A percentile compares a stretch with the other conserved stretches of the same genome.
Conservation (phyloP, 1,284 basidiomycete species). For the Pyrrhoderma noxium region DNA sequence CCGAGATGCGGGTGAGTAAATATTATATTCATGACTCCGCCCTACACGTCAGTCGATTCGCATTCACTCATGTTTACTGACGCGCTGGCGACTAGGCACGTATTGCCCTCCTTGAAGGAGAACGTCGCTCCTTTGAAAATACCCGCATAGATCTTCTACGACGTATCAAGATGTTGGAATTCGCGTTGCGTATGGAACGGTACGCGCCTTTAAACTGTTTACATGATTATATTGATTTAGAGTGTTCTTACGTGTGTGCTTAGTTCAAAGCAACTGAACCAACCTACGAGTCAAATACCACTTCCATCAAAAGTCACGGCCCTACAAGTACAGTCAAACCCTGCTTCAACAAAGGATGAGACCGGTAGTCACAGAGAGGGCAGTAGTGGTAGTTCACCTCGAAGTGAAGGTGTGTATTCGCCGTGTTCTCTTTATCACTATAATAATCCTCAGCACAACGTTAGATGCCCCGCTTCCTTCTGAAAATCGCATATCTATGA, state of each 20-base stretch:
- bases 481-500: slow-evolving; percentile 43
- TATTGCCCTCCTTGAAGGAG: slow-evolving; percentile 96
- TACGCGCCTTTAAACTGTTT: slow-evolving; percentile 32
- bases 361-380: slow-evolving; percentile 62
- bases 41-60: slow-evolving; percentile 22
- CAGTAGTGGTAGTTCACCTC: slow-evolving; percentile 70
- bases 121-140: slow-evolving; percentile 94
- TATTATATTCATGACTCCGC: slow-evolving; percentile 20
- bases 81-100: slow-evolving; percentile 54
- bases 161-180: slow-evolving; percentile 98
- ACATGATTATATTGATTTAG: neutral
- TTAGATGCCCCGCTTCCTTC: slow-evolving; percentile 69
- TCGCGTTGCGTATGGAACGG: slow-evolving; percentile 91
- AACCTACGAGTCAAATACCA: slow-evolving; percentile 43
- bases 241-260: slow-evolving; percentile 11
- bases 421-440: neutral
- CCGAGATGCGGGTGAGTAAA: slow-evolving; percentile 89
- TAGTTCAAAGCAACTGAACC: slow-evolving; percentile 76
- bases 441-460: slow-evolving; percentile 22
- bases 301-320: slow-evolving; percentile 54
- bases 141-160: slow-evolving; percentile 93
- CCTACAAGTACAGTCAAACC: slow-evolving; percentile 46
- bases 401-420: slow-evolving; percentile 58
- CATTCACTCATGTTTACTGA: slow-evolving; percentile 1
- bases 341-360: slow-evolving; percentile 59